Evolutionary conservation across 148 eudicot species (phyloP).

Genomic region (Talinum fruticosum): DNA sequence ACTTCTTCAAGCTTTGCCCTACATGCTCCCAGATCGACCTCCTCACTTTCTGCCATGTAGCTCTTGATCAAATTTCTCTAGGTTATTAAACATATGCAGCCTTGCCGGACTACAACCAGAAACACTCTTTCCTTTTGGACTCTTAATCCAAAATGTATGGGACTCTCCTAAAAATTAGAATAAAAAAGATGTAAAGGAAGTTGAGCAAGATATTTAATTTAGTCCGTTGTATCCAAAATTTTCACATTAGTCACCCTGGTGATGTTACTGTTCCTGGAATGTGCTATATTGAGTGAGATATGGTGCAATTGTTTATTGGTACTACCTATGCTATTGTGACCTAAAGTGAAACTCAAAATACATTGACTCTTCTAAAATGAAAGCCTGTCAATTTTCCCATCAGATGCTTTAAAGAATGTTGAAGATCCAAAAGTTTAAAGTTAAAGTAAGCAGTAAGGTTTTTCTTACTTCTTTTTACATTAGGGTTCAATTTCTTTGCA

Average conservation of each 20-base stretch:
- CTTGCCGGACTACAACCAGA: not conserved
- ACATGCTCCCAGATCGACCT: no score
- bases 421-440: no score
- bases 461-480: no score
- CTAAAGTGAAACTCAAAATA: not conserved
- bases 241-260: not conserved
- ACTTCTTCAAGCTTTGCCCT: no score
- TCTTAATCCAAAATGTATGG: not conserved
- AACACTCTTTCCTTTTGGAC: not conserved
- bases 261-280: no score
- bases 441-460: no score
- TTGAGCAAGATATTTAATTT: not conserved
- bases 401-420: not conserved
- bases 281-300: no score
- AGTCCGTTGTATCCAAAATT: not conserved
- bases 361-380: not conserved
- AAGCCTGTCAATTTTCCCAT: not conserved
- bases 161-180: not conserved
- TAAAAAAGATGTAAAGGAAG: not conserved
- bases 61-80: no score
- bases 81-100: not conserved
- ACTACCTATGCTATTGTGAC: not conserved
- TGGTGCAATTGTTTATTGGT: not conserved
- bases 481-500: not conserved
- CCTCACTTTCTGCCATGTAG: no score